These are phyloP conservation scores for Fusarium chaquense DNA, from an alignment of 2,329 filamentous ascomycete genomes.

Conservation along the genomic window DNA sequence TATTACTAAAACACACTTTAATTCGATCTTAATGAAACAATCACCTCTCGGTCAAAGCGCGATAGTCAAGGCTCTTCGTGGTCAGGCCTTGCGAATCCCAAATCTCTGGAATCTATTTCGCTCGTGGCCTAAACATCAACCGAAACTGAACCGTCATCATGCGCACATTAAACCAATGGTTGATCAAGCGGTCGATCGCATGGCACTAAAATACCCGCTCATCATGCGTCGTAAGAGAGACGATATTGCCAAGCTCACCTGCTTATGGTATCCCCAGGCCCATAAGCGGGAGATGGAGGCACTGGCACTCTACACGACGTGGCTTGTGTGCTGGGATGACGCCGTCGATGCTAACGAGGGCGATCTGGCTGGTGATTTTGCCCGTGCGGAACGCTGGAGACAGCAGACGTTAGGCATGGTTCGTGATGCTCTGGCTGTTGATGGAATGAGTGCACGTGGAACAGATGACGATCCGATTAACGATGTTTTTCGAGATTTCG, in stretches of 20 bases:
- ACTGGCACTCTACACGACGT: conserved; percentile 46
- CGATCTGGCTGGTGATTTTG: conserved; percentile 46
- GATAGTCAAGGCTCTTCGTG: conserved; percentile 43
- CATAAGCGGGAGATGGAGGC: conserved; percentile 30
- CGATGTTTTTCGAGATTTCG: conserved; percentile 45
- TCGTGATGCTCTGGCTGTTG: conserved; percentile 34
- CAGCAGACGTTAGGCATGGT: conserved; percentile 39
- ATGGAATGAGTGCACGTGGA: background rate
- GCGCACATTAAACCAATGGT: conserved; percentile 36
- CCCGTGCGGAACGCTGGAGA: conserved; percentile 45
- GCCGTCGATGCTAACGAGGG: conserved; percentile 49
- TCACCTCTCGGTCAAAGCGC: conserved; percentile 35
- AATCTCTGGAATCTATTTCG: conserved; percentile 44
- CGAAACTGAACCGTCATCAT: conserved; percentile 42
- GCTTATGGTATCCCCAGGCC: conserved; percentile 45
- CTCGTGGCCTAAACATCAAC: conserved; percentile 41
- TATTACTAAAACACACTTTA: background rate
- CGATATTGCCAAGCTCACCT: conserved; percentile 47
- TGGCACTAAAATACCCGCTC: conserved; percentile 52
- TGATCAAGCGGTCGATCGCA: conserved; percentile 42
- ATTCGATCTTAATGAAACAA: conserved; percentile 31
- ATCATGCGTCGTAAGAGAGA: conserved; percentile 48
- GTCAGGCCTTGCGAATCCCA: conserved; percentile 47
- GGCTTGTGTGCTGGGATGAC: conserved; percentile 53
- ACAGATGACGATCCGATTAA: conserved; percentile 40